Evolutionary conservation across 2,329 filamentous ascomycete species (phyloP).

Genomic region (Pseudocercospora eumusae): DNA sequence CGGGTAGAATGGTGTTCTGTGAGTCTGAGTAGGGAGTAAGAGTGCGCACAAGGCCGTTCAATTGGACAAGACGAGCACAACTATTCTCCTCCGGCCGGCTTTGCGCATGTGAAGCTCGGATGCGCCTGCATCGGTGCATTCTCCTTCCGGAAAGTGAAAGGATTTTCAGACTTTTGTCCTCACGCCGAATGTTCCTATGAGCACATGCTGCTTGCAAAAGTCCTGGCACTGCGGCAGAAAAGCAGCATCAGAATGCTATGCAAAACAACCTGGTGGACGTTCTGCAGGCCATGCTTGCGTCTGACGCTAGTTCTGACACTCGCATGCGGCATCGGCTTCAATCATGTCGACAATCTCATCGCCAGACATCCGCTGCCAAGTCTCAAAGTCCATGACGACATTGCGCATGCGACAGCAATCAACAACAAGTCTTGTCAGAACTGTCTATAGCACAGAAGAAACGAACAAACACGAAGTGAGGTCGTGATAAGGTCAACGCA

Average conservation of each 20-base stretch:
- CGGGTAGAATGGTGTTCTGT: too few relatives aligned
- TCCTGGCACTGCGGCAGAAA: too few relatives aligned
- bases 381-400: background rate
- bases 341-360: background rate
- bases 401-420: background rate
- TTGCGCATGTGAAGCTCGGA: background rate
- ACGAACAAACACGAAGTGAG: background rate
- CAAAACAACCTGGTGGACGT: conserved; percentile 1
- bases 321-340: background rate
- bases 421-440: too few relatives aligned
- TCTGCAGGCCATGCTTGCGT: background rate
- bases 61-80: conserved; percentile 8
- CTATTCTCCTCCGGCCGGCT: too few relatives aligned
- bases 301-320: conserved; percentile 1
- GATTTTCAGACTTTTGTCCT: background rate
- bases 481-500: background rate
- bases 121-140: background rate
- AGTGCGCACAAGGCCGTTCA: conserved; percentile 4
- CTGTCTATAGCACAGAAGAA: background rate
- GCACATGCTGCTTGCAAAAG: too few relatives aligned
- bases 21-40: background rate
- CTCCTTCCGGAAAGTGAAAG: background rate
- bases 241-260: background rate
- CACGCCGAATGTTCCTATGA: too few relatives aligned
- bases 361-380: background rate